A percentile compares a stretch with the other conserved stretches of the same genome.
Evolutionary conservation across 139 green algal species (phyloP).

Genomic region (Chlorella sp.): DNA sequence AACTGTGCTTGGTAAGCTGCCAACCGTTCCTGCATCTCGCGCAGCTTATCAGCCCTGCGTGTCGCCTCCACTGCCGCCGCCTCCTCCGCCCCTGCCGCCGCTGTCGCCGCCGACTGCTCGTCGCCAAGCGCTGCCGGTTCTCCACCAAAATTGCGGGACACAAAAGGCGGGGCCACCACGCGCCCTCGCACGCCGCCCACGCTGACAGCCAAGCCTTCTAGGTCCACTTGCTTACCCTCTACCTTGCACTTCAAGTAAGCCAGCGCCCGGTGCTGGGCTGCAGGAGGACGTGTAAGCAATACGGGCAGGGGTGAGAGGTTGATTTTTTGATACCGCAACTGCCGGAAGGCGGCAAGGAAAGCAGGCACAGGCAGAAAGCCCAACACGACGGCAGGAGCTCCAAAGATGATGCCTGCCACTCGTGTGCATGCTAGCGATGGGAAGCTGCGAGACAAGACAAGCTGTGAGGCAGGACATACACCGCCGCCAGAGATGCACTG

Average conservation of each 20-base stretch:
- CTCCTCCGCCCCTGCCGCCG: neutral
- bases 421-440: neutral
- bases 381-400: neutral
- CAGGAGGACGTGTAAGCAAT: neutral
- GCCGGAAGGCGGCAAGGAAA: neutral
- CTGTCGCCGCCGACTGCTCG: neutral
- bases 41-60: slow-evolving; percentile 57
- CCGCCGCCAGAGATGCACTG: neutral
- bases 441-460: neutral
- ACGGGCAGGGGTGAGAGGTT: too few relatives aligned
- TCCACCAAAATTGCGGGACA: slow-evolving; percentile 1
- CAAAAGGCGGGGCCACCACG: slow-evolving; percentile 17
- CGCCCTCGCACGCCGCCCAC: neutral
- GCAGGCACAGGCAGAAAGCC: too few relatives aligned
- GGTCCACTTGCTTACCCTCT: slow-evolving; percentile 43
- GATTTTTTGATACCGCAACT: neutral
- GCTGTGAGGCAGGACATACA: neutral
- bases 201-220: slow-evolving; percentile 47
- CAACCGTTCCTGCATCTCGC: slow-evolving; percentile 67
- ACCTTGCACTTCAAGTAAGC: slow-evolving; percentile 65
- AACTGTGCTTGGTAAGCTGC: slow-evolving; percentile 66
- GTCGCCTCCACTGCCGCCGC: slow-evolving; percentile 22
- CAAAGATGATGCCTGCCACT: neutral
- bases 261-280: slow-evolving; percentile 57
- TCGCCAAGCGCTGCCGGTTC: neutral